Conservation (phyloP, 2,329 filamentous ascomycete genomes). For the Hansfordia pulvinata region DNA sequence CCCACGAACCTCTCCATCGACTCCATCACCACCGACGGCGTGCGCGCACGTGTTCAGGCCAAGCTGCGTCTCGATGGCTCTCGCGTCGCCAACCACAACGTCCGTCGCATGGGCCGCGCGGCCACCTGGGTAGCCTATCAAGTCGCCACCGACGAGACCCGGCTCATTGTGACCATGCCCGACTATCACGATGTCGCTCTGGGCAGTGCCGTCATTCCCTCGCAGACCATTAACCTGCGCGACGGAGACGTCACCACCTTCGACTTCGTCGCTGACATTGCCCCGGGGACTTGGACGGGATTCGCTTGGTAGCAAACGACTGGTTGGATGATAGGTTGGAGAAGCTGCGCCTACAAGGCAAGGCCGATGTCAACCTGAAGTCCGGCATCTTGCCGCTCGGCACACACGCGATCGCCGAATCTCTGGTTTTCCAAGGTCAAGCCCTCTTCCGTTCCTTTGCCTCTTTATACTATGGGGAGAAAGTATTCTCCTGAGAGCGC, state of each 20-base stretch:
- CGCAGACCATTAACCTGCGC: slow-evolving; percentile 60
- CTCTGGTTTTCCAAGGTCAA: slow-evolving; percentile 73
- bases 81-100: slow-evolving; percentile 55
- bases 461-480: slow-evolving; percentile 47
- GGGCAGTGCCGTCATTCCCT: slow-evolving; percentile 64
- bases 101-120: slow-evolving; percentile 63
- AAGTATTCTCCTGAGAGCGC: slow-evolving; percentile 24
- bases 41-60: slow-evolving; percentile 68
- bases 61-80: slow-evolving; percentile 70
- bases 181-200: slow-evolving; percentile 68
- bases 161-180: slow-evolving; percentile 66
- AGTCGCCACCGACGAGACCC: slow-evolving; percentile 59
- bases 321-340: slow-evolving; percentile 73
- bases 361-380: slow-evolving; percentile 59
- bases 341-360: slow-evolving; percentile 57
- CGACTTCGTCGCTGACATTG: slow-evolving; percentile 65
- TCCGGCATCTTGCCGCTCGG: slow-evolving; percentile 72
- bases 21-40: slow-evolving; percentile 65
- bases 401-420: slow-evolving; percentile 60
- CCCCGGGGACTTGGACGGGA: slow-evolving; percentile 61
- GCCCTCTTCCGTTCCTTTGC: slow-evolving; percentile 52
- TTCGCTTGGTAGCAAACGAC: slow-evolving; percentile 72
- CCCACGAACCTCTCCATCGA: slow-evolving; percentile 77
- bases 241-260: slow-evolving; percentile 67
- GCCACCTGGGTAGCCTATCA: slow-evolving; percentile 70